These are phyloP conservation scores for Xylaria sp. DNA, from an alignment of 2,329 filamentous ascomycete species.

Conservation along the genomic window DNA sequence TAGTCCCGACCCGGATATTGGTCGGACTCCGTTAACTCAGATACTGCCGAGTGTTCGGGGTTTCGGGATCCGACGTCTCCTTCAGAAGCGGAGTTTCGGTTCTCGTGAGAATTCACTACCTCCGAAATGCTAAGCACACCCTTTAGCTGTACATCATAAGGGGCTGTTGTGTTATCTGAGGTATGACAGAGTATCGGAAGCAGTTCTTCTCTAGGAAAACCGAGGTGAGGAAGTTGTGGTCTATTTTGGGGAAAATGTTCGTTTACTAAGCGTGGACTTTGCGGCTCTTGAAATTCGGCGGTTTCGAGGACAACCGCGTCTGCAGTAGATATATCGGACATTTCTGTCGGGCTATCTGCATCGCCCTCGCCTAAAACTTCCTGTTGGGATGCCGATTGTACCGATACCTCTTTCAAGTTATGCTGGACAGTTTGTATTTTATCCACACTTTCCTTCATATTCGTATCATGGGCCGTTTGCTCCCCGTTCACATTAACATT, in stretches of 20 bases:
- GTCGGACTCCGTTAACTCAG: constrained; percentile 1
- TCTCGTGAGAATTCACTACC: neutral
- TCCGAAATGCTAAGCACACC: constrained; percentile 11
- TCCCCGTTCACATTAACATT: neutral
- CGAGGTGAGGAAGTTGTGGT: constrained; percentile 4
- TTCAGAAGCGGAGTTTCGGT: neutral
- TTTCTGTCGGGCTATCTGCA: neutral
- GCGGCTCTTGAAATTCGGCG: neutral
- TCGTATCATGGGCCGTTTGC: neutral
- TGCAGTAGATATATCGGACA: neutral
- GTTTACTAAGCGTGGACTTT: neutral
- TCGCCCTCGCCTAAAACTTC: neutral
- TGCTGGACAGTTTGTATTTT: neutral
- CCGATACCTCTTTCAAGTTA: neutral
- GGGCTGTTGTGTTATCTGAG: neutral
- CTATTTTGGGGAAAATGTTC: constrained; percentile 25
- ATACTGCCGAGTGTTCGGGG: neutral
- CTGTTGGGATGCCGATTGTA: neutral
- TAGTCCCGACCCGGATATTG: neutral
- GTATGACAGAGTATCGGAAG: neutral
- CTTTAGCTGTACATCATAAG: neutral
- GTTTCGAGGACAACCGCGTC: neutral
- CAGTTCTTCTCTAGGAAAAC: constrained; percentile 12
- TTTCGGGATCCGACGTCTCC: neutral
- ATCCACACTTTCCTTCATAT: neutral